phyloP scores from a whole-genome alignment of 345 rosid species.

The Eucalyptus regnans region DNA sequence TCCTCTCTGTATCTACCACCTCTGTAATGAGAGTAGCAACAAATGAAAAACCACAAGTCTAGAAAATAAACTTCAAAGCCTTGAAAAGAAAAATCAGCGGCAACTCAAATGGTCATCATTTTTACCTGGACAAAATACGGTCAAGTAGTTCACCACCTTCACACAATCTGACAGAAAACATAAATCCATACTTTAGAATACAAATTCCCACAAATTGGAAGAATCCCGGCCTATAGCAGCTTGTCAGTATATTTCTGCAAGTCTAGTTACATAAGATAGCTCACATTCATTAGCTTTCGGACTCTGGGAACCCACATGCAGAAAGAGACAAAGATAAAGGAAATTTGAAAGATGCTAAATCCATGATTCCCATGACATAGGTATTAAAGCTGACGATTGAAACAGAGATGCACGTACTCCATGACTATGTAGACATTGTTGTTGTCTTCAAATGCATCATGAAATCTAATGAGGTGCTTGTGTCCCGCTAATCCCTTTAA shows the following conservation, averaged over 20 bases:
- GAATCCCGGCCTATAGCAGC: background rate
- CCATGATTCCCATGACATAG: background rate
- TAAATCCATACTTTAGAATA: background rate
- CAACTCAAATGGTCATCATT: background rate
- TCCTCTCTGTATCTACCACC: conserved; percentile 92
- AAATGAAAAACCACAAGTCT: background rate
- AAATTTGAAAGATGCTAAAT: background rate
- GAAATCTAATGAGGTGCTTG: conserved; percentile 64
- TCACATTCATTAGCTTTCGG: background rate
- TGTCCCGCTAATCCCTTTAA: conserved; percentile 76
- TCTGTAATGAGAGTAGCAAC: conserved; percentile 26
- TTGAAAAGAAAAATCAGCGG: background rate
- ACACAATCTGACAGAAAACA: conserved; percentile 56
- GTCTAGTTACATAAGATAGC: background rate
- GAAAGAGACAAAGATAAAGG: background rate
- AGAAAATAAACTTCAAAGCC: background rate
- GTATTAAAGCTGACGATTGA: background rate
- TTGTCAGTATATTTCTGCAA: background rate
- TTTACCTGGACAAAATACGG: conserved; percentile 80
- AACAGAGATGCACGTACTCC: conserved; percentile 58
- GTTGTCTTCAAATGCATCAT: conserved; percentile 81
- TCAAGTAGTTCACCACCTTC: conserved; percentile 96
- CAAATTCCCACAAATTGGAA: background rate
- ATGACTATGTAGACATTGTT: conserved; percentile 72
- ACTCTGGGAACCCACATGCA: background rate